These are phyloP conservation scores for Solanum hybrid DNA, from an alignment of 305 asterid genomes.

Conservation along the genomic window DNA sequence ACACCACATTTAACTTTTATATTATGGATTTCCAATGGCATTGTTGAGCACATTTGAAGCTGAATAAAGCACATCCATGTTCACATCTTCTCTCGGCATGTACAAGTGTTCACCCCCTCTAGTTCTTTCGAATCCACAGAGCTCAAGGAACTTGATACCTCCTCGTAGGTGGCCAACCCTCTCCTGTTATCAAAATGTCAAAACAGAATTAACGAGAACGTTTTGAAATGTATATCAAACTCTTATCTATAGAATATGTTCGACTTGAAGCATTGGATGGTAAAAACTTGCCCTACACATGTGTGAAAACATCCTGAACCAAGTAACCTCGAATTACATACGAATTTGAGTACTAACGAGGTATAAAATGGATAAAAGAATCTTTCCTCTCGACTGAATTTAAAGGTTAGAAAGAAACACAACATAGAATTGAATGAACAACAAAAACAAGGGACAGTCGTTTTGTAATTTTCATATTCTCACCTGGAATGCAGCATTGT, in stretches of 20 bases:
- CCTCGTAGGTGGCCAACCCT: slow-evolving; percentile 78
- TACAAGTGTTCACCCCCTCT: slow-evolving; percentile 75
- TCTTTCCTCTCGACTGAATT: background rate
- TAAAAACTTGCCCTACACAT: background rate
- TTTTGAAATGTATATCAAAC: background rate
- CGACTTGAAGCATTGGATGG: background rate
- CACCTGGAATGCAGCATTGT: slow-evolving; percentile 78
- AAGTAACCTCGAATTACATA: background rate
- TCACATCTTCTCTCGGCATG: slow-evolving; percentile 71
- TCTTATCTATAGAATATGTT: background rate
- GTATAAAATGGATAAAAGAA: background rate
- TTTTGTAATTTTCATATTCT: slow-evolving; percentile 6
- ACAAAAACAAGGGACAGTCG: background rate
- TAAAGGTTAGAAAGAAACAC: background rate
- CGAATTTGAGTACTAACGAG: background rate
- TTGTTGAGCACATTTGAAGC: slow-evolving; percentile 77
- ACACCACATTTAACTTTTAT: background rate
- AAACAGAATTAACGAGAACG: background rate
- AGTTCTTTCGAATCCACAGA: slow-evolving; percentile 78
- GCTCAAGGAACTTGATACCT: slow-evolving; percentile 80
- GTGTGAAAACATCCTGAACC: background rate
- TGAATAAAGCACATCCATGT: slow-evolving; percentile 58
- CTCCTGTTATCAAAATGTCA: slow-evolving; percentile 38
- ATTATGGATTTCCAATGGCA: slow-evolving; percentile 48
- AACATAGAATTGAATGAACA: background rate